Base-by-base conservation (phyloP, 2,329 filamentous ascomycete genomes). In the Arthrobotrys iridis region DNA sequence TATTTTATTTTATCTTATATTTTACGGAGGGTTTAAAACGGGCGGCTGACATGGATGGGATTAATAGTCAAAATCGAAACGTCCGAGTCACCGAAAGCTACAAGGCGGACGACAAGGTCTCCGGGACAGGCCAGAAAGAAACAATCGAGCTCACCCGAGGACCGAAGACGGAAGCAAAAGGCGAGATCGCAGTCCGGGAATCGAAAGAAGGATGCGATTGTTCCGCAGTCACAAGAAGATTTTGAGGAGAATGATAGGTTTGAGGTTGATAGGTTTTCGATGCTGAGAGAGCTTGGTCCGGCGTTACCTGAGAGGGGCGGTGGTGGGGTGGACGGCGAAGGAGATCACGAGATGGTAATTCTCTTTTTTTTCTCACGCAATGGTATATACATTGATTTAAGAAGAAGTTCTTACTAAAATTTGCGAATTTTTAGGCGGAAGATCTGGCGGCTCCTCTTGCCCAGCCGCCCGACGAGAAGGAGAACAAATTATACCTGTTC, bases 401-500 rank as follows among this genome's bases (percentile, higher is more conserved):
- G 24, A n/a, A 30, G 24, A 48, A 15, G 24, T 30, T n/a, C n/a
- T 45, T 58, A 13, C 64, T 68, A 52, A 72, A 20, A 30, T 52
- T 8, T n/a, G 13, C 1, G 11, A 41, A 20, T 24, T 5, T 46
- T 24, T 33, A 72, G 73, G 57, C 11, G 10, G 67, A 62, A 11
- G 66, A 70, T 18, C n/a, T n/a, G n/a, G 40, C 70, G 10, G 35
- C 35, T 3, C 35, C 15, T 57, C 26, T 24, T n/a, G 35, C 13
- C 22, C 55, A 41, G 24, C 33, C 15, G 13, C 78, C 77, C 40
- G 60, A 68, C 15, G 78, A 79, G 35, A 77, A 77, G 45, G 77
- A 79, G 41, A 79, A 79, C 33, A 77, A 79, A 37, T 66, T 80
- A 45, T 80, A 79, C 48, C 71, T 79, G 26, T 80, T 80, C 45